Base-by-base conservation (phyloP, 225 moss, liverwort and hornwort genomes). In the Thuidium tamariscinum region DNA sequence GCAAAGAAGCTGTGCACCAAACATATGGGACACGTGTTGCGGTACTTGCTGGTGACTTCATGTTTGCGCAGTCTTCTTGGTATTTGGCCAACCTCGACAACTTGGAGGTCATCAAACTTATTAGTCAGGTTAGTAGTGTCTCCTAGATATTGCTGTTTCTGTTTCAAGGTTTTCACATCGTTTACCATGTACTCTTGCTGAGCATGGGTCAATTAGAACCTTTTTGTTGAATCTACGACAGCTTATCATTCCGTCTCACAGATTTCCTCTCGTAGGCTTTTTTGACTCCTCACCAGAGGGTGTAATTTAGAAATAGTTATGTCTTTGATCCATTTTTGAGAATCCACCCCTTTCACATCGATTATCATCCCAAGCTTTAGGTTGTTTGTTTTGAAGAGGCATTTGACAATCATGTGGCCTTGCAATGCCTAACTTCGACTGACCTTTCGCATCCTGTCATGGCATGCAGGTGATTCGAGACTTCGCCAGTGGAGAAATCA, bases 21-120 rank as follows among this genome's bases (percentile, higher is more conserved):
- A 90, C 94, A 41, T 96, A 93, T 42, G 97, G 97, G 62, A 96
- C 96, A 56, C 95, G 96, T 21, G 87, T 96, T 52, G 97, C 97
- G 82, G 93, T 98, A 20, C 91, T 98, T 87, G 97, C 97, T 88
- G 97, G 97, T 36, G 97, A 98, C 85, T 98, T 95, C 39, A 95
- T 98, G 97, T 96, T 98, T 80, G 96, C 97, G 11, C 97, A 98
- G 74, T 94, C 97, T 39, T 98, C 97, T 11, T 98, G 97, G 97
- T 95, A 95, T 88, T 82, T 98, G 82, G 97, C 97, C 46, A 98
- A 98, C 83, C 95, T 98, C 66, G 96, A 98, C 90, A 98, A 98
- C 84, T 78, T 98, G 91, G 96, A 98, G 91, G 97, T 98, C 34
- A 96, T 98, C 83, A 98, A 98, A 86, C 91, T 96, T 42, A 98